Conservation (phyloP, 139 green algal genomes). For the Nannochloris sp. region DNA sequence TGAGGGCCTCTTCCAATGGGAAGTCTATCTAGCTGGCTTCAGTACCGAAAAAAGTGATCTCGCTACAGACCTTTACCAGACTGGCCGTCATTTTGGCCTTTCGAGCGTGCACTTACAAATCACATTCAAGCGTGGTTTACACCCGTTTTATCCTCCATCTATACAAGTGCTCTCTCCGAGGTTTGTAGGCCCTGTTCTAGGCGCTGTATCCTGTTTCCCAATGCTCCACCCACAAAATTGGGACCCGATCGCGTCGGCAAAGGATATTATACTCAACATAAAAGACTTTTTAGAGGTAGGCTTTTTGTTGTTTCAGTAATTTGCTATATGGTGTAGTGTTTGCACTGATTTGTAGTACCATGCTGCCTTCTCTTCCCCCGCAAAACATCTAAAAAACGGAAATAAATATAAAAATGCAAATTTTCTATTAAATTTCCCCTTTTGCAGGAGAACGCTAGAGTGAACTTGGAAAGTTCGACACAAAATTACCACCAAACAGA, state of each 20-base stretch:
- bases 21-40: slow-evolving; percentile 29
- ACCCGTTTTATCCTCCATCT: slow-evolving; percentile 77
- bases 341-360: background rate
- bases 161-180: slow-evolving; percentile 54
- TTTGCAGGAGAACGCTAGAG: slow-evolving; percentile 16
- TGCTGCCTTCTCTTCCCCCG: no score
- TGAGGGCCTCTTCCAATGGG: background rate
- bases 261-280: slow-evolving; percentile 29
- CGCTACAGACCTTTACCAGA: slow-evolving; percentile 42
- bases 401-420: background rate
- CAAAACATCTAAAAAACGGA: no score
- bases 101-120: slow-evolving; percentile 55
- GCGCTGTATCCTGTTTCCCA: slow-evolving; percentile 57
- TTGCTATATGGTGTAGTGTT: background rate
- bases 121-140: slow-evolving; percentile 73
- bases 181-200: slow-evolving; percentile 33
- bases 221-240: slow-evolving; percentile 53
- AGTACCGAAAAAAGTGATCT: slow-evolving; percentile 5
- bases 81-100: slow-evolving; percentile 38
- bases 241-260: slow-evolving; percentile 58
- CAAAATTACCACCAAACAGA: slow-evolving; percentile 44
- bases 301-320: background rate
- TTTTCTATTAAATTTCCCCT: no score
- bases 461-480: slow-evolving; percentile 46
- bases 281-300: slow-evolving; percentile 57